A percentile compares a stretch with the other conserved stretches of the same genome.
Conservation (phyloP, 2,329 filamentous ascomycete genomes). For the Fusarium sp. region DNA sequence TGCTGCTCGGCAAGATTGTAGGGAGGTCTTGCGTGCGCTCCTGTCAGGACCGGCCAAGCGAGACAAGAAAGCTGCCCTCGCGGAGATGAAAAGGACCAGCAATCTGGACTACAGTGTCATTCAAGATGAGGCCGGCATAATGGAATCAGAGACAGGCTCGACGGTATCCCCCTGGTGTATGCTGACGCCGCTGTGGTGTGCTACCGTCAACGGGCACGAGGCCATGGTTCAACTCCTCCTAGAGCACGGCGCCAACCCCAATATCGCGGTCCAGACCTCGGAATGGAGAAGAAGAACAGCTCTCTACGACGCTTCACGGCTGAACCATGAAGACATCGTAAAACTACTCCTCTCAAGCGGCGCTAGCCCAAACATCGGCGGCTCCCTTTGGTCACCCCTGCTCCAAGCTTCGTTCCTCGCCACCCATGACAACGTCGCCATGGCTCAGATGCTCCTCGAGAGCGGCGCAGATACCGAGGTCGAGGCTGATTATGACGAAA, state of each 20-base stretch:
- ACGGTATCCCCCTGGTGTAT: too few relatives aligned
- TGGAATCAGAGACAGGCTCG: too few relatives aligned
- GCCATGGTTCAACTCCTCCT: not conserved
- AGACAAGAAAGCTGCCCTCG: not conserved
- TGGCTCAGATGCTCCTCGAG: not conserved
- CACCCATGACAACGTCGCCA: not conserved
- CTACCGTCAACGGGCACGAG: not conserved
- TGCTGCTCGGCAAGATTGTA: not conserved
- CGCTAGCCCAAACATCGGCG: not conserved
- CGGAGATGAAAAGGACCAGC: too few relatives aligned
- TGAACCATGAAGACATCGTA: not conserved
- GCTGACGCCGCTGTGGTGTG: not conserved
- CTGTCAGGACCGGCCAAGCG: not conserved
- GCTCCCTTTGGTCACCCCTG: not conserved
- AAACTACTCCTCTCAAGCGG: not conserved
- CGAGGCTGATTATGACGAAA: rapidly evolving
- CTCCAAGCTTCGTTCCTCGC: not conserved
- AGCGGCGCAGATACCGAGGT: not conserved
- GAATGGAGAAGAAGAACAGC: not conserved
- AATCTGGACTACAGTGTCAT: too few relatives aligned
- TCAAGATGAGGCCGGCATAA: too few relatives aligned
- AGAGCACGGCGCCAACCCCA: not conserved
- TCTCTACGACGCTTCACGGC: not conserved
- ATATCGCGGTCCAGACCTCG: not conserved
- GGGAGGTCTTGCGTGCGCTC: not conserved